Conservation (phyloP, 257 asterid species). For the Prunella vulgaris region DNA sequence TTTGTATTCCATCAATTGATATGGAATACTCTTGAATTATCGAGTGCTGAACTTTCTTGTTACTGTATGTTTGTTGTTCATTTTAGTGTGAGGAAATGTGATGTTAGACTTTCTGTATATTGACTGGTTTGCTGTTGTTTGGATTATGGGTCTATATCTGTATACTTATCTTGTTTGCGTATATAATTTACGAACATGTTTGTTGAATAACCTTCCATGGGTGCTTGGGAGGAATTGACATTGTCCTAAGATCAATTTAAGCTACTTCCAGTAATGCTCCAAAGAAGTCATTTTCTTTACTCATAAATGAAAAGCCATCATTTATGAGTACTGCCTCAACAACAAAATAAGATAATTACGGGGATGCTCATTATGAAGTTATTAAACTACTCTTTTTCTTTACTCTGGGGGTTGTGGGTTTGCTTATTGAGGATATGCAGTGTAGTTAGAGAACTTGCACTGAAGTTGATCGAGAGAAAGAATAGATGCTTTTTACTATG, state of each 20-base stretch:
- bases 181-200: not conserved
- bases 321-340: not conserved
- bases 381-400: not conserved
- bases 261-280: not conserved
- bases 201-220: not conserved
- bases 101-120: not conserved
- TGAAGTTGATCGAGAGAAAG: not conserved
- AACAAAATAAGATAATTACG: no score
- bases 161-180: not conserved
- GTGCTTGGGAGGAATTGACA: not conserved
- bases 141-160: not conserved
- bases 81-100: no score
- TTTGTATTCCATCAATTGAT: not conserved
- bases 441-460: not conserved
- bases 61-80: not conserved
- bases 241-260: not conserved
- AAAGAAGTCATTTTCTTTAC: not conserved
- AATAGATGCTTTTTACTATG: not conserved
- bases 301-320: not conserved
- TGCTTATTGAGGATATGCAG: not conserved
- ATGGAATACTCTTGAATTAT: not conserved
- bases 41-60: not conserved
- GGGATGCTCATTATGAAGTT: not conserved
- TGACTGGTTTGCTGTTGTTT: not conserved
- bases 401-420: no score